Evolutionary conservation across 208 protist species (phyloP).

Genomic region (Zelonia costaricensis): DNA sequence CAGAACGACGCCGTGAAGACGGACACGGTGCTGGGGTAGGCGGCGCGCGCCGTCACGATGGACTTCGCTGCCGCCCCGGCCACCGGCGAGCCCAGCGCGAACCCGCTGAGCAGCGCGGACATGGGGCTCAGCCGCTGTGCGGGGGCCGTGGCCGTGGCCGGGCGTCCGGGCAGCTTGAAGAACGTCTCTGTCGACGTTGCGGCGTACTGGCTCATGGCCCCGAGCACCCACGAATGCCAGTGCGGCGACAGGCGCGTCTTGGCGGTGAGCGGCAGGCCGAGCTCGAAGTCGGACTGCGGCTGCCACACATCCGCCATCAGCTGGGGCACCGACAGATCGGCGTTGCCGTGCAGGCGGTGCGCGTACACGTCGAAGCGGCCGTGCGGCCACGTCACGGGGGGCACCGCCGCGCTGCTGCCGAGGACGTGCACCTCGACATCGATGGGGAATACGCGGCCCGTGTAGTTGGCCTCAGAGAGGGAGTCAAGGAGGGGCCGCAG

Average conservation of each 20-base stretch:
- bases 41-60: neutral
- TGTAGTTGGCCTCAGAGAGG: slow-evolving; percentile 37
- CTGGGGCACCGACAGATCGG: slow-evolving; percentile 9
- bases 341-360: slow-evolving; percentile 12
- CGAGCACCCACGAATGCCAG: slow-evolving; percentile 58
- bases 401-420: slow-evolving; percentile 12
- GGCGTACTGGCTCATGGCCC: slow-evolving; percentile 35
- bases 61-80: slow-evolving; percentile 1
- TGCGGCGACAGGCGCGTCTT: slow-evolving; percentile 34
- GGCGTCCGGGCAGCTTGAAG: neutral
- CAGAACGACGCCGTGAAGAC: slow-evolving; percentile 16
- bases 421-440: slow-evolving; percentile 46
- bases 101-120: slow-evolving; percentile 8
- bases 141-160: neutral
- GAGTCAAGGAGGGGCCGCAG: slow-evolving; percentile 24
- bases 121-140: slow-evolving; percentile 5
- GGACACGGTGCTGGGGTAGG: slow-evolving; percentile 8
- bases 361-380: slow-evolving; percentile 44
- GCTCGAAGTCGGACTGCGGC: slow-evolving; percentile 49
- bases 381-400: slow-evolving; percentile 36
- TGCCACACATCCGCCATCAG: slow-evolving; percentile 55
- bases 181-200: neutral
- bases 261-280: slow-evolving; percentile 61
- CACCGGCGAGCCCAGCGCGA: slow-evolving; percentile 15
- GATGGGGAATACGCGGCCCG: slow-evolving; percentile 20